These are phyloP conservation scores for Echinochloa phyllopogon DNA, from an alignment of 176 grass and related monocot species.

Conservation along the genomic window DNA sequence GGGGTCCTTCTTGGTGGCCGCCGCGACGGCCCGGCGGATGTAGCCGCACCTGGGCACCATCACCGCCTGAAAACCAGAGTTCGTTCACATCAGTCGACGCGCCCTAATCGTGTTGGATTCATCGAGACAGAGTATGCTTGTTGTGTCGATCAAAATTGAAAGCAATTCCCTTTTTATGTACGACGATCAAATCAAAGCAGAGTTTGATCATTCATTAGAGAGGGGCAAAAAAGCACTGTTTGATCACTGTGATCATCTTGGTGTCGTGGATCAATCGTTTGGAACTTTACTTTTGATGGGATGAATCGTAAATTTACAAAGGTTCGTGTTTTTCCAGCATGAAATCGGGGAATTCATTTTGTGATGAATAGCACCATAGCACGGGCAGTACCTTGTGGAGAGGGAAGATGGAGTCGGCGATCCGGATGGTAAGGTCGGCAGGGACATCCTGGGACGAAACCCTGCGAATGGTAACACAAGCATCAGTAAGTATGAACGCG, in stretches of 20 bases:
- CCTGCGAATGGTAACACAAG: conserved; percentile 40
- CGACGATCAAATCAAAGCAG: neutral
- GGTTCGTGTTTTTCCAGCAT: neutral
- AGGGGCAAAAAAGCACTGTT: no score
- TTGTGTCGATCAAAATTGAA: no score
- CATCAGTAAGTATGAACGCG: neutral
- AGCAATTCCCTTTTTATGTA: no score
- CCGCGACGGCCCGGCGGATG: conserved; percentile 57
- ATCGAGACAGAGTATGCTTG: no score
- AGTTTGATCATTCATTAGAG: no score
- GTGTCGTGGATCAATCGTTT: neutral
- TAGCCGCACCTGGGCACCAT: conserved; percentile 75
- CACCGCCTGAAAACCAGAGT: conserved; percentile 53
- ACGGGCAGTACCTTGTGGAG: conserved; percentile 89
- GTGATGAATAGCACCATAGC: neutral
- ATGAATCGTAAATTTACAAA: neutral
- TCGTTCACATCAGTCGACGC: neutral
- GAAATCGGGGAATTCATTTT: no score
- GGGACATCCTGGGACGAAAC: conserved; percentile 66
- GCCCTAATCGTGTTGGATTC: neutral
- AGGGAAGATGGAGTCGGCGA: conserved; percentile 67
- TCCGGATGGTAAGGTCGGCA: conserved; percentile 54
- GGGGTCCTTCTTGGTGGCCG: neutral
- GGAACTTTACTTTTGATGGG: neutral
- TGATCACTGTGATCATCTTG: no score